Base-by-base conservation (phyloP, 495 filamentous ascomycete species). In the Penicillium pulvis region DNA sequence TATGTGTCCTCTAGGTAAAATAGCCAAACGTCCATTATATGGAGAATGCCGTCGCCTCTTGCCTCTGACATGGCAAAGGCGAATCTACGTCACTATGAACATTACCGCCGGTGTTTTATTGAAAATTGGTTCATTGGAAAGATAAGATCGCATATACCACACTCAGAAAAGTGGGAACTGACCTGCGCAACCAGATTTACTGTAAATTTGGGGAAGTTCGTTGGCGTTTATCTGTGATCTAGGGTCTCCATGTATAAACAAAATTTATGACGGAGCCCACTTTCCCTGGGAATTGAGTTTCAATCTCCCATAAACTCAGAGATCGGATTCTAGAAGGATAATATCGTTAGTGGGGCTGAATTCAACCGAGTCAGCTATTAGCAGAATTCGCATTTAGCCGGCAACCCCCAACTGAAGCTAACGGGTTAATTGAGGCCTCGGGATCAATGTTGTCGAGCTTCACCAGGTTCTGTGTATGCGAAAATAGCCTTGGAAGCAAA, bases 11-110 rank as follows among this genome's bases (percentile, higher is more conserved):
- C 44, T 24, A 23, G 4, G 19, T 41, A 41, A 41, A 17, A n/a
- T 41, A 48, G 20, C 20, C 31, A 24, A 30, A n/a, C 9, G 31
- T 9, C 12, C 9, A 48, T 20, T 14, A 35, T 23, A n/a, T 42
- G 50, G 17, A 26, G 17, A 26, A 24, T 28, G 26, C 12, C 23
- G 24, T 63, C 35, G 56, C 55, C 53, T 57, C 51, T 66, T 26
- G 64, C 64, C 60, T 11, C 64, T 39, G 24, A 30, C 31, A 63
- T 62, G 61, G 61, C 65, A 50, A 41, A n/a, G 39, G 39, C 39
- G 1, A 59, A 57, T 53, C 16, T 67, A 62, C 65, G 62, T 67
- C 65, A 62, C 46, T 49, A 62, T 62, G 65, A 60, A 62, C 19
- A 17, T n/a, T 41, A 3, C 4, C 1, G 16, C 39, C 14, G 3